Base-by-base conservation (phyloP, 306 rosid species). In the Oxytropis ochrocephala region DNA sequence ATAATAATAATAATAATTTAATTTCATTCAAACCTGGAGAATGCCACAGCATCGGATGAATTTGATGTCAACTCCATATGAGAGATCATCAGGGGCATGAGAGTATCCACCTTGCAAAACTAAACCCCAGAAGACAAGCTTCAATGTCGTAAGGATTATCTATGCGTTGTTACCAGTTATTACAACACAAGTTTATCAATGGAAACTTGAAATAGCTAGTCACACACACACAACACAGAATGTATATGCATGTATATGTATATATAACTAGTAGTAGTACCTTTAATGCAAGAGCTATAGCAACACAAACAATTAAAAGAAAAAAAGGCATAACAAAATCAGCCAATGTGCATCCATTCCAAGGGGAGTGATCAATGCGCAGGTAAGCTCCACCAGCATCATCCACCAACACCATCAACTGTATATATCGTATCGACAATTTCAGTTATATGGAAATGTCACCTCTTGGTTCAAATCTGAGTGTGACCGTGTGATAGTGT, bases 311-410 rank as follows among this genome's bases (percentile, higher is more conserved):
- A 12, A 91, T 91, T 77, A 91, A 91, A 78, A 91, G 96, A 79
- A 88, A 91, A 80, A 91, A 91, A 17, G 97, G 97, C 96, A 89
- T 91, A 24, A 91, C 96, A 44, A 88, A 85, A 52, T 91, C 97
- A 0, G 97, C 96, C 79, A 87, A 82, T 2, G 96, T 91, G 50
- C 91, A 91, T 12, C 97, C 96, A 57, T 91, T 89, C 96, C 97
- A 89, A 0, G 97, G 94, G 2, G 97, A 91, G 72, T 91, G 97
- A 64, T 91, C 97, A 39, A 91, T 91, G 5, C 84, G 78, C 1
- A 94, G 59, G 74, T 87, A 91, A 18, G 86, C 84, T 84, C 64
- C 96, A 12, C 96, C 97, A 44, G 80, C 97, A 67, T 89, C 96
- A 19, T 89, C 96, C 14, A 91, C 97, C 72, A 91, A 42, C 68